Evolutionary conservation across 495 filamentous ascomycete genomes (phyloP).

Genomic region (Hypoxylon fragiforme): DNA sequence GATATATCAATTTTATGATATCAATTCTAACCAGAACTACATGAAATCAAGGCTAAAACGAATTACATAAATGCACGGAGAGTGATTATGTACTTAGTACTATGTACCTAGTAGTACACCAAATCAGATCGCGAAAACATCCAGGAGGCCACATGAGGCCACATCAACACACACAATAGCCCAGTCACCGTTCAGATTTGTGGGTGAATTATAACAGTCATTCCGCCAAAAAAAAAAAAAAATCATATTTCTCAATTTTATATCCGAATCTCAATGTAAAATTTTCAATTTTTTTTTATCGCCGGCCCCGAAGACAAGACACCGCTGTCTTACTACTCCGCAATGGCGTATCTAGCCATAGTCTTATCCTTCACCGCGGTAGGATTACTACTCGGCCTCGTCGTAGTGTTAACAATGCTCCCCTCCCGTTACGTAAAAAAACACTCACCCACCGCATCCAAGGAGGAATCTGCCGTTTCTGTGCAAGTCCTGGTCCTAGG

Average conservation of each 20-base stretch:
- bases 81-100: neutral
- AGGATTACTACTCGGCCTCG: slow-evolving; percentile 26
- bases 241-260: neutral
- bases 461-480: slow-evolving; percentile 45
- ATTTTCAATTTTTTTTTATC: neutral
- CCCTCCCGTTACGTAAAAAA: slow-evolving; percentile 34
- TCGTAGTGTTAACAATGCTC: slow-evolving; percentile 19
- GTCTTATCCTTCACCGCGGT: slow-evolving; percentile 27
- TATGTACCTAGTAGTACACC: neutral
- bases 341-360: slow-evolving; percentile 34
- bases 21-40: no score
- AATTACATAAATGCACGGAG: no score
- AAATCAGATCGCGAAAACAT: no score
- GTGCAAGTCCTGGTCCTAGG: slow-evolving; percentile 94
- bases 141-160: no score
- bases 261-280: neutral
- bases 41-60: no score
- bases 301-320: neutral
- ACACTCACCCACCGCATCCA: slow-evolving; percentile 30
- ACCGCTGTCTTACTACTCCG: slow-evolving; percentile 19
- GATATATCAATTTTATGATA: no score
- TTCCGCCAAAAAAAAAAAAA: no score
- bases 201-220: no score
- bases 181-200: no score
- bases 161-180: no score